These are phyloP conservation scores for Clonostachys byssicola DNA, from an alignment of 2,329 filamentous ascomycete species.

Conservation along the genomic window DNA sequence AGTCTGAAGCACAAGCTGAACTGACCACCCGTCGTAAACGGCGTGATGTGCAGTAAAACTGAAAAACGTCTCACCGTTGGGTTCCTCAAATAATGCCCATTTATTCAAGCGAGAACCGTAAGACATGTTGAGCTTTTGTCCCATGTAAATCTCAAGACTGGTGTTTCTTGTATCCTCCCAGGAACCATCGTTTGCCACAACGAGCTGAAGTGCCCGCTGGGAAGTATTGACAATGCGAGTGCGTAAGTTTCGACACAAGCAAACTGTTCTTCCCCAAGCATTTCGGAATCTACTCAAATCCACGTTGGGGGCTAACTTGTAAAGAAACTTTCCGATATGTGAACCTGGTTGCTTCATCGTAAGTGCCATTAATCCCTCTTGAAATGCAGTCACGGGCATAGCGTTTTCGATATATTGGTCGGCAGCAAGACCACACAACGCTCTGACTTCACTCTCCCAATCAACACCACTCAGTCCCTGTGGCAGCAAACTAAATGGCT, in stretches of 20 bases:
- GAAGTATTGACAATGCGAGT: slow-evolving; percentile 9
- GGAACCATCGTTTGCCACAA: background rate
- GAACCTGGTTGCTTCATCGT: slow-evolving; percentile 13
- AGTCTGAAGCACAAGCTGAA: slow-evolving; percentile 2
- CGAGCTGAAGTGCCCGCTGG: background rate
- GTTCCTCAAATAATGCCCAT: background rate
- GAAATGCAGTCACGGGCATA: slow-evolving; percentile 28
- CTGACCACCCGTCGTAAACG: slow-evolving; percentile 17
- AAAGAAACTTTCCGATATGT: slow-evolving; percentile 9
- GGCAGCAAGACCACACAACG: background rate
- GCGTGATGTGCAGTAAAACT: slow-evolving; percentile 17
- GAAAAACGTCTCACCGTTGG: slow-evolving; percentile 5
- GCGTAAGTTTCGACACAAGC: slow-evolving; percentile 7
- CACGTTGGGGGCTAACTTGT: slow-evolving; percentile 4
- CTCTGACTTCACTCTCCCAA: background rate
- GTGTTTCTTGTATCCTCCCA: background rate
- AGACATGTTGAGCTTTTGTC: background rate
- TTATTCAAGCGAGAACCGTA: background rate
- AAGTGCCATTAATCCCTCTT: slow-evolving; percentile 27
- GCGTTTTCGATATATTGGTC: slow-evolving; percentile 17
- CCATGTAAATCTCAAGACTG: background rate
- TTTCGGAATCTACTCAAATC: slow-evolving; percentile 7
- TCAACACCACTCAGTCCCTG: too few species aligned
- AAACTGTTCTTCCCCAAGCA: slow-evolving; percentile 9
- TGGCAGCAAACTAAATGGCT: too few species aligned